Conservation (phyloP, 768 basidiomycete species). For the Dentipellis fragilis region DNA sequence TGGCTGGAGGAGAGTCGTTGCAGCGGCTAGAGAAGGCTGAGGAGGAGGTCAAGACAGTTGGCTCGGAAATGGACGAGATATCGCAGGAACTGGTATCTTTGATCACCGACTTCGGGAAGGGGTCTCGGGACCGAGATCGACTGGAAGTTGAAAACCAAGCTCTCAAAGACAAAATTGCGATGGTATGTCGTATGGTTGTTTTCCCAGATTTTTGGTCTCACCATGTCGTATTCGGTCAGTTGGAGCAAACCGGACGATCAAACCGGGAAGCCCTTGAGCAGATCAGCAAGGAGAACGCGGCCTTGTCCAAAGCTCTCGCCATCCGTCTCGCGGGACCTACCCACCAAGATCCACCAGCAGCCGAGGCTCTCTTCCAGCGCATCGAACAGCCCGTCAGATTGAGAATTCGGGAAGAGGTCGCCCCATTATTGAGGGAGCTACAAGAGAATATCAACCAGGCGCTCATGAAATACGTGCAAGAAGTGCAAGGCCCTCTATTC, state of each 20-base stretch:
- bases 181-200: constrained; percentile 12
- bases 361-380: no score
- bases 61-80: constrained; percentile 8
- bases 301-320: not conserved
- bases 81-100: no score
- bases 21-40: constrained; percentile 2
- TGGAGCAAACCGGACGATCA: constrained; percentile 6
- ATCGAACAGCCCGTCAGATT: not conserved
- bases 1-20: not conserved
- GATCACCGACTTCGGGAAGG: no score
- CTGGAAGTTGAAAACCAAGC: constrained; percentile 14
- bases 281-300: not conserved
- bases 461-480: not conserved
- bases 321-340: not conserved
- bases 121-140: not conserved
- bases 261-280: constrained; percentile 2
- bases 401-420: not conserved
- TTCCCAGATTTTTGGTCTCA: no score
- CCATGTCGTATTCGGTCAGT: not conserved
- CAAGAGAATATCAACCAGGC: not conserved
- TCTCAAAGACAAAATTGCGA: constrained; percentile 8
- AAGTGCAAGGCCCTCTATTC: constrained; percentile 2
- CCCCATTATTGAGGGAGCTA: not conserved
- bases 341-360: no score
- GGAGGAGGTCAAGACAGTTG: constrained; percentile 4